Conservation (phyloP, 2,329 filamentous ascomycete genomes). For the Calonectria naviculata region DNA sequence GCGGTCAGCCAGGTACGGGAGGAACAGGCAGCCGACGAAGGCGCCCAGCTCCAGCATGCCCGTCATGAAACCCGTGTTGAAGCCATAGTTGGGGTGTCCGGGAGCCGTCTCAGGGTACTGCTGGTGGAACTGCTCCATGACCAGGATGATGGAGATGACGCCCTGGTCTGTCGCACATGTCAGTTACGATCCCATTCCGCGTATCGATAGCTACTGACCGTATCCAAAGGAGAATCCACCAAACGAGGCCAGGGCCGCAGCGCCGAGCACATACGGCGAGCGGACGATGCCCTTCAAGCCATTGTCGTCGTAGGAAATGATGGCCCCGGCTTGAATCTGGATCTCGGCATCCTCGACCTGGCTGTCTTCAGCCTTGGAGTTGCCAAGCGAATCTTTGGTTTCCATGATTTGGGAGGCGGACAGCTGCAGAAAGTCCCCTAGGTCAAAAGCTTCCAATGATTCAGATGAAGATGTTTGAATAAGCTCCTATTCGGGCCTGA, state of each 20-base stretch:
- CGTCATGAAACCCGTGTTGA: constrained; percentile 50
- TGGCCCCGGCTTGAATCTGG: neutral
- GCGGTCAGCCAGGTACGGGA: constrained; percentile 51
- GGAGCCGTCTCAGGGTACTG: constrained; percentile 46
- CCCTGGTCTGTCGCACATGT: constrained; percentile 41
- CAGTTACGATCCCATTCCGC: neutral
- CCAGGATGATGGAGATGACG: constrained; percentile 54
- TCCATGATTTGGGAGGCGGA: neutral
- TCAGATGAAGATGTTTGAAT: neutral
- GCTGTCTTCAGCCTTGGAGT: constrained; percentile 15
- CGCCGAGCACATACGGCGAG: constrained; percentile 54
- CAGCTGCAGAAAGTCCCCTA: neutral
- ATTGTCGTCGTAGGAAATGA: constrained; percentile 27
- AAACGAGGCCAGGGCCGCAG: constrained; percentile 54
- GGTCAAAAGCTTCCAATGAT: too few relatives aligned
- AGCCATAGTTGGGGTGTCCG: constrained; percentile 20
- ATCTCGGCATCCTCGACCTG: constrained; percentile 24
- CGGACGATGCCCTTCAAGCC: constrained; percentile 51
- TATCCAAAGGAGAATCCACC: constrained; percentile 33
- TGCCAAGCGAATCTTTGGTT: constrained; percentile 23
- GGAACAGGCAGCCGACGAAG: constrained; percentile 48
- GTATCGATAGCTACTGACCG: neutral
- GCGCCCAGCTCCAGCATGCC: constrained; percentile 55
- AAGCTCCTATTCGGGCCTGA: neutral
- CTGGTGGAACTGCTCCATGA: constrained; percentile 56